A percentile compares a stretch with the other conserved stretches of the same genome.
Evolutionary conservation across 257 asterid species (phyloP).

Genomic region (Misopates orontium): DNA sequence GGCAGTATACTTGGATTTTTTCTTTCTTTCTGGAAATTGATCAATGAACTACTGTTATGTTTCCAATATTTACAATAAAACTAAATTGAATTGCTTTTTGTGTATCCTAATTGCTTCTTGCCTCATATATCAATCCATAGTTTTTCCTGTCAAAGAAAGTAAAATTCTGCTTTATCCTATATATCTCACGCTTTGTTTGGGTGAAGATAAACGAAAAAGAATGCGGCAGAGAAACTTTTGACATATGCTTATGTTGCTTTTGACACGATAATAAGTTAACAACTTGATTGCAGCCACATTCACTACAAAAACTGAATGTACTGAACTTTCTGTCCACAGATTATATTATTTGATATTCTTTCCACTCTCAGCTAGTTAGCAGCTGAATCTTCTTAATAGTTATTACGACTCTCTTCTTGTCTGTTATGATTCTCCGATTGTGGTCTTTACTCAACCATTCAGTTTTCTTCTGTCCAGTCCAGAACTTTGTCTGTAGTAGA

Average conservation of each 20-base stretch:
- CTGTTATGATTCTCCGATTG: background rate
- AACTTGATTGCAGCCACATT: too few species aligned
- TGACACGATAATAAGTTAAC: too few species aligned
- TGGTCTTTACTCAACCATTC: background rate
- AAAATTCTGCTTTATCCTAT: background rate
- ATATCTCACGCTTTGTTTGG: slow-evolving; percentile 5
- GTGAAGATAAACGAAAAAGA: too few species aligned
- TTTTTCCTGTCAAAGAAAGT: slow-evolving; percentile 3
- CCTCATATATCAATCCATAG: slow-evolving; percentile 3
- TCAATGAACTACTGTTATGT: too few species aligned
- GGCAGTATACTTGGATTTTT: too few species aligned
- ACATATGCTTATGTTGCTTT: too few species aligned
- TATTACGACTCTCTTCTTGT: background rate
- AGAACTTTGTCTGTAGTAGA: background rate
- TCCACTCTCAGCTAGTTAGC: background rate
- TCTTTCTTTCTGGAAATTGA: too few species aligned
- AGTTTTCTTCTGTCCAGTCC: background rate
- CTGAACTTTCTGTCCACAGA: background rate
- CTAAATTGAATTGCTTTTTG: too few species aligned
- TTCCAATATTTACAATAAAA: too few species aligned
- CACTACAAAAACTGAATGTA: background rate
- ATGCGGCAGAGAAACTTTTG: too few species aligned
- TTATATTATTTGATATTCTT: background rate
- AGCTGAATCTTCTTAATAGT: background rate
- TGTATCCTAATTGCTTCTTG: too few species aligned